Evolutionary conservation across 495 filamentous ascomycete species (phyloP).

Genomic region (Xylaria bambusicola): DNA sequence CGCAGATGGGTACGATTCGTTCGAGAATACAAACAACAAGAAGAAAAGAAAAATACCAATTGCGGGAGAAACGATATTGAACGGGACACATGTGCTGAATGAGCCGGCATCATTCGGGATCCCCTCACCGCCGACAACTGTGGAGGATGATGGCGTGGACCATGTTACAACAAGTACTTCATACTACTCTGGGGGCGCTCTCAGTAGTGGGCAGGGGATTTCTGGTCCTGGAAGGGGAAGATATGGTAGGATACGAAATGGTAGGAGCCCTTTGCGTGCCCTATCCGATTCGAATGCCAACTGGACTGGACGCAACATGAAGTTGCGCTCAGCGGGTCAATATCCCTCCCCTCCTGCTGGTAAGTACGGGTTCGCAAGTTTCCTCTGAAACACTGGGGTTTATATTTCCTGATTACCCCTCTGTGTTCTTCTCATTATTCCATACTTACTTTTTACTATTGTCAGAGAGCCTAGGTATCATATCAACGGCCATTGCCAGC

Average conservation of each 20-base stretch:
- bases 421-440: background rate
- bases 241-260: slow-evolving; percentile 64
- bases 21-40: slow-evolving; percentile 99
- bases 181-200: slow-evolving; percentile 37
- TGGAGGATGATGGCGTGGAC: slow-evolving; percentile 35
- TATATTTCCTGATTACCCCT: background rate
- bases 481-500: slow-evolving; percentile 85
- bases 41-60: slow-evolving; percentile 98
- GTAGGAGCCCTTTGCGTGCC: slow-evolving; percentile 66
- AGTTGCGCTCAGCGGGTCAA: slow-evolving; percentile 42
- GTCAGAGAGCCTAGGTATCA: slow-evolving; percentile 71
- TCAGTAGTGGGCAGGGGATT: slow-evolving; percentile 61
- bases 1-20: slow-evolving; percentile 90
- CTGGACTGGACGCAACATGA: slow-evolving; percentile 50
- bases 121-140: slow-evolving; percentile 24
- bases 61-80: slow-evolving; percentile 61
- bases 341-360: slow-evolving; percentile 41
- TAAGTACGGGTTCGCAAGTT: slow-evolving; percentile 37
- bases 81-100: slow-evolving; percentile 54
- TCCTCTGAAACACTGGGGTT: background rate
- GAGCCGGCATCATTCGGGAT: slow-evolving; percentile 43
- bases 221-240: slow-evolving; percentile 80
- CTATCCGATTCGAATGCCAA: slow-evolving; percentile 54
- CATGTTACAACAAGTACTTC: slow-evolving; percentile 38
- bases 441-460: slow-evolving; percentile 11